A percentile compares a stretch with the other conserved stretches of the same genome.
These are phyloP conservation scores for Penstemon newberryi DNA, from an alignment of 257 asterid genomes.

Conservation along the genomic window DNA sequence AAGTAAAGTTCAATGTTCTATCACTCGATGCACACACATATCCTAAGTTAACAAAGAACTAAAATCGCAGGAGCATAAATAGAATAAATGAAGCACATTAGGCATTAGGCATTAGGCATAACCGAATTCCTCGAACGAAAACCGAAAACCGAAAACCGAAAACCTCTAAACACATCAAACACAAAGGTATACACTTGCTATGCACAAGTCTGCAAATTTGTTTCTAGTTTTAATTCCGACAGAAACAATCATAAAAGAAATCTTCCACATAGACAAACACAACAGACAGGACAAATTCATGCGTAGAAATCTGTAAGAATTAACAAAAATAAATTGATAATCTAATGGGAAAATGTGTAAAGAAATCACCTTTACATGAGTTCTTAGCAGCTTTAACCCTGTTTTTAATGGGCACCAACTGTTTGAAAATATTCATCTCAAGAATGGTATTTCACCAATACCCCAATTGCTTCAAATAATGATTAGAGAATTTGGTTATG, in stretches of 20 bases:
- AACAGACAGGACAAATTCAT: background rate
- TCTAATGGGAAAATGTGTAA: conserved; percentile 3
- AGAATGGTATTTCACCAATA: conserved; percentile 27
- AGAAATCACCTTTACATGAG: conserved; percentile 48
- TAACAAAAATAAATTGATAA: background rate
- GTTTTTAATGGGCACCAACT: conserved; percentile 38
- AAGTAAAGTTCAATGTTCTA: no score
- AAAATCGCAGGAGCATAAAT: background rate
- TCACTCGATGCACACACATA: no score
- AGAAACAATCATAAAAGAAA: background rate
- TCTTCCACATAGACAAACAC: background rate
- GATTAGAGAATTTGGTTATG: conserved; percentile 20
- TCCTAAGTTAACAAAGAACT: background rate
- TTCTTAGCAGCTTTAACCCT: conserved; percentile 41
- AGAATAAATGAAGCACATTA: conserved; percentile 6
- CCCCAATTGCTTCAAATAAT: conserved; percentile 22
- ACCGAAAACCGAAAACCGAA: background rate
- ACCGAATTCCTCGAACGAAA: conserved; percentile 13
- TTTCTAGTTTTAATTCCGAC: background rate
- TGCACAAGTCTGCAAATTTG: background rate
- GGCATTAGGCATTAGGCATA: background rate
- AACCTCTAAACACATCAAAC: conserved; percentile 1
- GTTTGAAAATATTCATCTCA: conserved; percentile 67
- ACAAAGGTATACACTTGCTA: background rate
- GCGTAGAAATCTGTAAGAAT: background rate